Evolutionary conservation across 495 filamentous ascomycete genomes (phyloP), one percentile per base, ranked within the genome.

Genomic region (Choiromyces venosus): DNA sequence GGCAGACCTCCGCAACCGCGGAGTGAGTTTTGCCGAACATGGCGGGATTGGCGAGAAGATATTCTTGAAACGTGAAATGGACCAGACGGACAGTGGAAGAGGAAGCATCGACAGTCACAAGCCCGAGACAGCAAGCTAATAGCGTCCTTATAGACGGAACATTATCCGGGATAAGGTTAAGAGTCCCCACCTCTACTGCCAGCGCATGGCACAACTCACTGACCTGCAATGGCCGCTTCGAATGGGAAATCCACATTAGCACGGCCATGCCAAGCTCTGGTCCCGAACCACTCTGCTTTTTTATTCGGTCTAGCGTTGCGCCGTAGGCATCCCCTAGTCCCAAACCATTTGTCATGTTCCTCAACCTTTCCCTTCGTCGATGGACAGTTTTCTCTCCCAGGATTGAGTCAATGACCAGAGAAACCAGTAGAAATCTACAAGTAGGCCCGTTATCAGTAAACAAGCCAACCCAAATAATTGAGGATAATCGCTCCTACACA

Each of bases 11-110:
- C 8, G 66, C 66, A 18, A 68, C 38, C 38, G 66, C 42, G n/a
- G 61, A 35, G 25, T 67, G 35, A 38, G 65, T 8, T 12, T 42
- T 42, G 21, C 35, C 39, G 21, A 36, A 21, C 44, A 61, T 37
- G 33, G 69, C 42, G 10, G 66, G 40, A 25, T 69, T 73, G 29
- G 35, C 39, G 16, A 68, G 25, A n/a, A 74, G 40, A 56, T 72
- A 75, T 52, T 75, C 73, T 52, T 75, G 56, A 10, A 67, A 37
- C 19, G 73, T 74, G 56, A 66, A 74, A 37, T 75, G 70, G 19
- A 46, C 65, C 3, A 75, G 65, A 12, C 46, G 69, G 39, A 75
- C 9, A n/a, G 65, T 75, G 39, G 67, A 42, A 37, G 44, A 65
- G 25, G 37, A 44, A 65, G 69, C 56, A 40, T 69, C 61, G 38